These are phyloP conservation scores for Ceratocystis colombiana DNA, from an alignment of 2,329 filamentous ascomycete genomes.

Conservation along the genomic window DNA sequence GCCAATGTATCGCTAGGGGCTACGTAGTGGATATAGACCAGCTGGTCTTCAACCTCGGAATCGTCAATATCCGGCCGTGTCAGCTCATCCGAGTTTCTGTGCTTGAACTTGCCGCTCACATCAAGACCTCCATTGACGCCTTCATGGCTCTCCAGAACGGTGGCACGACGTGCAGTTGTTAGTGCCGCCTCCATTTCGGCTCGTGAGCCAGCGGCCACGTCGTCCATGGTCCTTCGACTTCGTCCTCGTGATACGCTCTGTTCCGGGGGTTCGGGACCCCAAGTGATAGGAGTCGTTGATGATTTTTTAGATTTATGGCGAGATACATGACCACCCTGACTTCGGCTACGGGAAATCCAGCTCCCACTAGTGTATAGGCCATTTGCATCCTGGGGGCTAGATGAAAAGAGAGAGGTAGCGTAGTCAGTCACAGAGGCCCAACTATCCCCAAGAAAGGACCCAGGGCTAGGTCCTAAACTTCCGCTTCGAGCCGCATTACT, in stretches of 20 bases:
- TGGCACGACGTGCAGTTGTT: slow-evolving; percentile 47
- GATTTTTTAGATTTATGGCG: slow-evolving; percentile 2
- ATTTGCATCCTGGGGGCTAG: slow-evolving; percentile 14
- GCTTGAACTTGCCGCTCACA: slow-evolving; percentile 47
- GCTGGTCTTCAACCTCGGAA: slow-evolving; percentile 58
- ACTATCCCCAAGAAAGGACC: slow-evolving; percentile 23
- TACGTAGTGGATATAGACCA: slow-evolving; percentile 87
- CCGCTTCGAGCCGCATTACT: background rate
- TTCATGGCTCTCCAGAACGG: slow-evolving; percentile 51
- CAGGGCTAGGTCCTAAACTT: slow-evolving; percentile 18
- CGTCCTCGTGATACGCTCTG: slow-evolving; percentile 28
- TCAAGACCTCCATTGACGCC: slow-evolving; percentile 51
- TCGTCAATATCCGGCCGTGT: slow-evolving; percentile 33
- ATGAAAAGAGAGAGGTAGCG: slow-evolving; percentile 21
- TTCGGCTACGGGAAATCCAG: slow-evolving; percentile 18
- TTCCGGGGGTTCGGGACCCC: slow-evolving; percentile 43
- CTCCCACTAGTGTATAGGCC: background rate
- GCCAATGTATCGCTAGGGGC: slow-evolving; percentile 76
- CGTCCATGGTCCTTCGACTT: slow-evolving; percentile 31
- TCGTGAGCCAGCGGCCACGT: slow-evolving; percentile 46
- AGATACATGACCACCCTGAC: slow-evolving; percentile 11
- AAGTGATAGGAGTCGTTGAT: slow-evolving; percentile 30
- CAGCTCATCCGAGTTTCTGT: slow-evolving; percentile 58
- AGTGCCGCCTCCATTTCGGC: slow-evolving; percentile 46
- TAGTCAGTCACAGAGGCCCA: slow-evolving; percentile 25